A percentile compares a stretch with the other conserved stretches of the same genome.
Evolutionary conservation across 306 rosid genomes (phyloP).

Genomic region (Casuarina glauca): DNA sequence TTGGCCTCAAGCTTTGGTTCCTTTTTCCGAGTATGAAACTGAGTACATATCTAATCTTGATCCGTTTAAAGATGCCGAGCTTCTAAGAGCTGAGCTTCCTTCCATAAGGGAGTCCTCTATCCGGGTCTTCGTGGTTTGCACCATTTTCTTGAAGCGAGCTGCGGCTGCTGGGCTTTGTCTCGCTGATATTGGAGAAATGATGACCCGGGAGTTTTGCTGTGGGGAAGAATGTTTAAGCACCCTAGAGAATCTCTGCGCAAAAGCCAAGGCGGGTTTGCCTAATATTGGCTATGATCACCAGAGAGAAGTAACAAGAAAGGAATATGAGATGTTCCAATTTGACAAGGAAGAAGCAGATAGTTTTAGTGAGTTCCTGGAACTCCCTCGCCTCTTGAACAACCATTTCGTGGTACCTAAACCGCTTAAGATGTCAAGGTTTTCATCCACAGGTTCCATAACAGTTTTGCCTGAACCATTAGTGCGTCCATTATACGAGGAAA

Average conservation of each 20-base stretch:
- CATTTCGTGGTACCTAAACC: conserved; percentile 24
- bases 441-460: conserved; percentile 30
- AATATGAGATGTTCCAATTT: conserved; percentile 27
- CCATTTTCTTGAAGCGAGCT: conserved; percentile 74
- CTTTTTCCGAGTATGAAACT: conserved; percentile 68
- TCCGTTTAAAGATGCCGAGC: conserved; percentile 73
- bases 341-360: conserved; percentile 24
- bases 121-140: conserved; percentile 78
- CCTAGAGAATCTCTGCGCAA: conserved; percentile 58
- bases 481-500: conserved; percentile 5
- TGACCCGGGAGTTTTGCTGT: conserved; percentile 59
- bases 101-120: conserved; percentile 62
- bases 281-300: conserved; percentile 11
- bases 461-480: not conserved
- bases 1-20: conserved; percentile 88
- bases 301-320: conserved; percentile 19
- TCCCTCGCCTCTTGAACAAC: conserved; percentile 29
- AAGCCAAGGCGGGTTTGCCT: conserved; percentile 50
- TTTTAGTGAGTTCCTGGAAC: conserved; percentile 21
- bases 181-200: conserved; percentile 77
- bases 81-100: conserved; percentile 63
- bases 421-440: conserved; percentile 27
- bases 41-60: conserved; percentile 77
- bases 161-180: conserved; percentile 67
- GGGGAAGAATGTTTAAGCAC: conserved; percentile 54